phyloP scores from a whole-genome alignment of 768 basidiomycete genomes.

The Coprinopsis sp. region DNA sequence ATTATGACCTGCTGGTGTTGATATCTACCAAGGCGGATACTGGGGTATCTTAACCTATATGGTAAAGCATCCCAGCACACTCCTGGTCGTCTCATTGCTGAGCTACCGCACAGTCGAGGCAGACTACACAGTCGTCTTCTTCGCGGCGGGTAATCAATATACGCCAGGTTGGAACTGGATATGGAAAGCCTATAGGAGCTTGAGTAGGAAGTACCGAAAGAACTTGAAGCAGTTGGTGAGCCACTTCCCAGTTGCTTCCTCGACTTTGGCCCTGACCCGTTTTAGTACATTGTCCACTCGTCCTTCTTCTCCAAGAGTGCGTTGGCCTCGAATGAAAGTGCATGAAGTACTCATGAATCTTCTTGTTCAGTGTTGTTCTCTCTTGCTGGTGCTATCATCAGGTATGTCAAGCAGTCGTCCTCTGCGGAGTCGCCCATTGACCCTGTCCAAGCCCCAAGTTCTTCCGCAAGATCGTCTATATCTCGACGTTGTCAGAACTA shows the following conservation, averaged over 20 bases:
- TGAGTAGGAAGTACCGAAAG: slow-evolving; percentile 81
- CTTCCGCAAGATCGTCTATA: slow-evolving; percentile 78
- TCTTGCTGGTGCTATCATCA: slow-evolving; percentile 82
- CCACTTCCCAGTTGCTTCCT: background rate
- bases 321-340: slow-evolving; percentile 17
- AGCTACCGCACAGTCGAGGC: slow-evolving; percentile 58
- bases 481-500: slow-evolving; percentile 72
- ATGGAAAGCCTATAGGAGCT: slow-evolving; percentile 83
- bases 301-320: slow-evolving; percentile 85
- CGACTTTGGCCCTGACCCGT: background rate
- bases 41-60: slow-evolving; percentile 77
- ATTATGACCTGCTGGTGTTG: slow-evolving; percentile 6
- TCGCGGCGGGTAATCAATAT: slow-evolving; percentile 73
- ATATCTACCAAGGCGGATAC: slow-evolving; percentile 51
- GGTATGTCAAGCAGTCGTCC: slow-evolving; percentile 36
- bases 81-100: background rate
- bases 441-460: slow-evolving; percentile 69
- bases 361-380: slow-evolving; percentile 73
- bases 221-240: slow-evolving; percentile 79
- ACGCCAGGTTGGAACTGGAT: slow-evolving; percentile 87
- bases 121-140: slow-evolving; percentile 85
- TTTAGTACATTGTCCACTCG: slow-evolving; percentile 80
- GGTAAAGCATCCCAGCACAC: slow-evolving; percentile 36
- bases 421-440: background rate
- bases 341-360: slow-evolving; percentile 1